phyloP scores from a whole-genome alignment of 352 stramenopile species.

The Pythium rishiriense region DNA sequence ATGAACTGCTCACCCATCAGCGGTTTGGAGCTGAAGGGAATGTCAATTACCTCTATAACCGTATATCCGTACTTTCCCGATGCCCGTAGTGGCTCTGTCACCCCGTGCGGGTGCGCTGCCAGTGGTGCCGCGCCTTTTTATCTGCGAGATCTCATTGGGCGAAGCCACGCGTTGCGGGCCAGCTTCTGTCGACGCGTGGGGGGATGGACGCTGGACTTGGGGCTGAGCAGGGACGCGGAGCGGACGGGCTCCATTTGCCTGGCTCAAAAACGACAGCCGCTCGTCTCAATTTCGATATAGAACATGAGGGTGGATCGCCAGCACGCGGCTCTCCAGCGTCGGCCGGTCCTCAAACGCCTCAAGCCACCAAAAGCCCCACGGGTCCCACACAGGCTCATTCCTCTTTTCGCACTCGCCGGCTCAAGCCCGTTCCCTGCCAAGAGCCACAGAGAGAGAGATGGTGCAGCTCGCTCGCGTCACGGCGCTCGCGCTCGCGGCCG shows the following conservation, averaged over 20 bases:
- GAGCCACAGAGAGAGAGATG: background rate
- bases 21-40: too few species aligned
- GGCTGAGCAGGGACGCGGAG: background rate
- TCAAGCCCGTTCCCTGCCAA: too few species aligned
- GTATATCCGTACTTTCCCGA: too few species aligned
- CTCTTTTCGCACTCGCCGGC: too few species aligned
- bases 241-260: background rate
- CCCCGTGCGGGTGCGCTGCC: too few species aligned
- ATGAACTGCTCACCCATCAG: too few species aligned
- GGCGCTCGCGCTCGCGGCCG: conserved; percentile 17
- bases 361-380: too few species aligned
- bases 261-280: background rate
- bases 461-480: conserved; percentile 11
- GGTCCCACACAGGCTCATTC: too few species aligned
- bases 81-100: background rate
- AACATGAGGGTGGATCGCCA: background rate
- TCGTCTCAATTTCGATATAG: background rate
- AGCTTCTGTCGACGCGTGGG: background rate
- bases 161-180: background rate
- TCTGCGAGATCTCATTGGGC: background rate
- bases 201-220: background rate
- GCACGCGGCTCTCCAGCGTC: too few species aligned
- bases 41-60: too few species aligned
- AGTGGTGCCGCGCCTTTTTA: background rate
- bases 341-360: too few species aligned